Evolutionary conservation across 805 yeast genomes (phyloP).

Genomic region (Candida arabinofermentans): DNA sequence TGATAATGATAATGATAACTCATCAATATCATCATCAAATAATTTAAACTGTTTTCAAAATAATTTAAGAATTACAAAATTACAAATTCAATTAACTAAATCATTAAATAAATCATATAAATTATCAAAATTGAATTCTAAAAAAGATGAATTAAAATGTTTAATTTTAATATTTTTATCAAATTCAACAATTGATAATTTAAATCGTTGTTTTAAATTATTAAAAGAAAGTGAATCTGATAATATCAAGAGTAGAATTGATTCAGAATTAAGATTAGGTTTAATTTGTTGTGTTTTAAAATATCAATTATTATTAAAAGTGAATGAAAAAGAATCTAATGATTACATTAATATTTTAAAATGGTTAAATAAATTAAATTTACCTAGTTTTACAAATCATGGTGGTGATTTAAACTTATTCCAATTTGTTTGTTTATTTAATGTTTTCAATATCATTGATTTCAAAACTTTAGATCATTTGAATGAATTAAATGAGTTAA

Average conservation of each 20-base stretch:
- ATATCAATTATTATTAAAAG: conserved; percentile 16
- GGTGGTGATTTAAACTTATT: conserved; percentile 23
- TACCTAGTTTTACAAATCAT: conserved; percentile 22
- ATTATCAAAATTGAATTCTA: conserved; percentile 7
- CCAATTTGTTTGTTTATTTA: conserved; percentile 25
- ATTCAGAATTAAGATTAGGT: conserved; percentile 15
- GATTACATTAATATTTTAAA: conserved; percentile 11
- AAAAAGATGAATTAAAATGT: conserved; percentile 6
- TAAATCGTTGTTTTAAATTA: conserved; percentile 6
- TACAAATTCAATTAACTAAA: conserved; percentile 11
- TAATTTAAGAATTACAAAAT: conserved; percentile 8
- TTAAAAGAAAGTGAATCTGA: conserved; percentile 7
- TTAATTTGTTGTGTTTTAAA: conserved; percentile 24
- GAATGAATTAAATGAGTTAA: conserved; percentile 2
- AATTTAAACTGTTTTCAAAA: conserved; percentile 8
- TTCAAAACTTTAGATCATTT: conserved; percentile 13
- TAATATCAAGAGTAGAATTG: conserved; percentile 1
- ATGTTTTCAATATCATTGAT: conserved; percentile 17
- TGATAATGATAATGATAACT: conserved; percentile 3
- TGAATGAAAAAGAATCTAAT: not conserved
- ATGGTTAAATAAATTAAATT: conserved; percentile 23
- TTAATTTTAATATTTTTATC: conserved; percentile 17
- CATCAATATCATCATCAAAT: not conserved
- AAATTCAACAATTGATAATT: conserved; percentile 15
- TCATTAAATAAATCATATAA: conserved; percentile 7